Conservation (phyloP, 768 basidiomycete species). For the Boletus sp. region DNA sequence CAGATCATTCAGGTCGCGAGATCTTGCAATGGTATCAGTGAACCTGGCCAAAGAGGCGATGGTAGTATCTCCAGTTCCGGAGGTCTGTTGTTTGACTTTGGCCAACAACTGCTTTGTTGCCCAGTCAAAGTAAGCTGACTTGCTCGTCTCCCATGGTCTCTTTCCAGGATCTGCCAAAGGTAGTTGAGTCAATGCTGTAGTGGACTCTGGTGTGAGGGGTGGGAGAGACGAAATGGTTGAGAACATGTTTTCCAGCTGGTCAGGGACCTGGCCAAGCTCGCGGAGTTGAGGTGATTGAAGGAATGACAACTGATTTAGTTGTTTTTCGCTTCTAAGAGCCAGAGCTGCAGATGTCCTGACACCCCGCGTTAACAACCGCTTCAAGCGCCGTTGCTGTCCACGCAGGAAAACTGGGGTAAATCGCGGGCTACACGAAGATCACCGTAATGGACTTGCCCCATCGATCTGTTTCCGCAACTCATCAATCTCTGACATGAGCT, state of each 20-base stretch:
- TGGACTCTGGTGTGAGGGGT: conserved; percentile 38
- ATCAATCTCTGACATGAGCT: conserved; percentile 66
- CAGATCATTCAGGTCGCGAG: conserved; percentile 19
- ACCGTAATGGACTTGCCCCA: conserved; percentile 48
- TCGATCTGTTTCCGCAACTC: conserved; percentile 65
- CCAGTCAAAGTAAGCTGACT: conserved; percentile 78
- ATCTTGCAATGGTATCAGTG: conserved; percentile 18
- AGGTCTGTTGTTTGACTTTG: conserved; percentile 24
- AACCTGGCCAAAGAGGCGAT: conserved; percentile 21
- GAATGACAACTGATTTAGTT: conserved; percentile 42
- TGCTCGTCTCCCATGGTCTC: conserved; percentile 74
- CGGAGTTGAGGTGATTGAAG: conserved; percentile 41
- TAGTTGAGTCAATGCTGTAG: conserved; percentile 34
- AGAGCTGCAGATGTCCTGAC: conserved; percentile 46
- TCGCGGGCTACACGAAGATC: background rate
- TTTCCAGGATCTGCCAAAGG: conserved; percentile 57
- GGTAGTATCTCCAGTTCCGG: conserved; percentile 16
- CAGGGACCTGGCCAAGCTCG: conserved; percentile 40
- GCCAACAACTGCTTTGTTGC: conserved; percentile 56
- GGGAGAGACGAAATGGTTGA: conserved; percentile 49
- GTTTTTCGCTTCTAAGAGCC: conserved; percentile 45
- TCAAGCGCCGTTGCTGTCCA: conserved; percentile 64
- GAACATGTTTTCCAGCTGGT: conserved; percentile 45
- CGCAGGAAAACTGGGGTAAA: conserved; percentile 8
- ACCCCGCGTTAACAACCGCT: conserved; percentile 54